Percentiles rank a stretch among this genome's conserved stretches.
Evolutionary conservation across 2,329 filamentous ascomycete genomes (phyloP).

Genomic region (Fusarium sacchari): DNA sequence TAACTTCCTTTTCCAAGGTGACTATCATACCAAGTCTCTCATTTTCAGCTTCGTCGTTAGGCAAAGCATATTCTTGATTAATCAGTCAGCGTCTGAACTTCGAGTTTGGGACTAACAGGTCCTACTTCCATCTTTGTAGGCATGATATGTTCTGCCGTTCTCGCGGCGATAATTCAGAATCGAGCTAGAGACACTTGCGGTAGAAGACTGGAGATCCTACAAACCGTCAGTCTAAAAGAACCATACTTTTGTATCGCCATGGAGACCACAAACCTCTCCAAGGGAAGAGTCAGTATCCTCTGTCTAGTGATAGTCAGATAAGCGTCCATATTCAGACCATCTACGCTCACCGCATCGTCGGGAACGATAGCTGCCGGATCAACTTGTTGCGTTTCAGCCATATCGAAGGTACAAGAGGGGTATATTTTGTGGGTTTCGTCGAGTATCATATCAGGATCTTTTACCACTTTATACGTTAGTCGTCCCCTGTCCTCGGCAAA

Average conservation of each 20-base stretch:
- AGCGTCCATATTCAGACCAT: too few species aligned
- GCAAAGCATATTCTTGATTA: constrained; percentile 23
- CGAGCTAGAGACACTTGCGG: neutral
- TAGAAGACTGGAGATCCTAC: constrained; percentile 6
- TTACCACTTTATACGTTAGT: constrained; percentile 6
- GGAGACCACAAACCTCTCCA: neutral
- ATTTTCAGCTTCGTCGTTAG: constrained; percentile 32
- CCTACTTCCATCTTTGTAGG: constrained; percentile 17
- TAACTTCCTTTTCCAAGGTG: too few species aligned
- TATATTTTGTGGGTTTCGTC: too few species aligned
- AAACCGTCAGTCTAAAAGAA: neutral
- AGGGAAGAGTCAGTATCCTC: constrained; percentile 10
- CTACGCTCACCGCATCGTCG: neutral
- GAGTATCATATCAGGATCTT: neutral
- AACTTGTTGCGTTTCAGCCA: neutral
- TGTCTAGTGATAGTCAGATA: neutral
- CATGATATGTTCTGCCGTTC: constrained; percentile 16
- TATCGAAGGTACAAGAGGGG: neutral
- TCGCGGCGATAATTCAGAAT: constrained; percentile 14
- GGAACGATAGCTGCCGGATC: neutral
- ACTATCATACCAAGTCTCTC: constrained; percentile 17
- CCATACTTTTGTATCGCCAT: neutral
- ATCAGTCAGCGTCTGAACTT: fast-evolving
- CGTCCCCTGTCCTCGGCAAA: constrained; percentile 1
- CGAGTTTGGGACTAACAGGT: too few species aligned